Evolutionary conservation across 225 moss, liverwort and hornwort genomes (phyloP).

Genomic region (Rhytidiadelphus loreus): DNA sequence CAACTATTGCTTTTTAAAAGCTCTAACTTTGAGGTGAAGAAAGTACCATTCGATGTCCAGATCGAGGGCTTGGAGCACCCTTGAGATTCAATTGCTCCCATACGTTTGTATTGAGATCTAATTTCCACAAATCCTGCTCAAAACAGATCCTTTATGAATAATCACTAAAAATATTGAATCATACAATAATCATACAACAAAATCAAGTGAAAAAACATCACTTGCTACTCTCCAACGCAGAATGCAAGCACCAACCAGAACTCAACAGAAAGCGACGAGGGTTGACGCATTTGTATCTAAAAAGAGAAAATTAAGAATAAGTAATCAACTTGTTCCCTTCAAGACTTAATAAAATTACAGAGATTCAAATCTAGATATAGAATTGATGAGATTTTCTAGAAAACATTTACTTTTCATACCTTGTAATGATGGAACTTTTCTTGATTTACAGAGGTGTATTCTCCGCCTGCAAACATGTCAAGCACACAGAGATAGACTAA

Average conservation of each 20-base stretch:
- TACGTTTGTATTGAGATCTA: conserved; percentile 71
- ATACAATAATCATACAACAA: neutral
- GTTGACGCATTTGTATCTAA: neutral
- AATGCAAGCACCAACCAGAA: neutral
- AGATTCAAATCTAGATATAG: neutral
- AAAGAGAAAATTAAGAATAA: neutral
- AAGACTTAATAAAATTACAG: neutral
- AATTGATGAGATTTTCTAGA: neutral
- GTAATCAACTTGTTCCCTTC: neutral
- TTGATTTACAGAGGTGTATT: conserved; percentile 78
- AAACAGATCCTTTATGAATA: neutral
- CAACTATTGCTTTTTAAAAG: neutral
- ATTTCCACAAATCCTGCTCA: conserved; percentile 71
- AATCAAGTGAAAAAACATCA: neutral
- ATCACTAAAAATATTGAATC: neutral
- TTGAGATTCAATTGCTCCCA: conserved; percentile 83
- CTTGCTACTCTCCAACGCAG: neutral
- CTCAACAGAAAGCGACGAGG: neutral
- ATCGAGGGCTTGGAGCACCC: conserved; percentile 74
- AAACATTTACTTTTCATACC: conserved; percentile 12
- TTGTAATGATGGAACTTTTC: conserved; percentile 89
- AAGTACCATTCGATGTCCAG: conserved; percentile 73
- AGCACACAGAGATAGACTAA: neutral
- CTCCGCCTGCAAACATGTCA: conserved; percentile 50
- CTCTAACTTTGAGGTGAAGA: neutral